These are phyloP conservation scores for Calonectria leucothoes DNA, from an alignment of 2,329 filamentous ascomycete species.

Conservation along the genomic window DNA sequence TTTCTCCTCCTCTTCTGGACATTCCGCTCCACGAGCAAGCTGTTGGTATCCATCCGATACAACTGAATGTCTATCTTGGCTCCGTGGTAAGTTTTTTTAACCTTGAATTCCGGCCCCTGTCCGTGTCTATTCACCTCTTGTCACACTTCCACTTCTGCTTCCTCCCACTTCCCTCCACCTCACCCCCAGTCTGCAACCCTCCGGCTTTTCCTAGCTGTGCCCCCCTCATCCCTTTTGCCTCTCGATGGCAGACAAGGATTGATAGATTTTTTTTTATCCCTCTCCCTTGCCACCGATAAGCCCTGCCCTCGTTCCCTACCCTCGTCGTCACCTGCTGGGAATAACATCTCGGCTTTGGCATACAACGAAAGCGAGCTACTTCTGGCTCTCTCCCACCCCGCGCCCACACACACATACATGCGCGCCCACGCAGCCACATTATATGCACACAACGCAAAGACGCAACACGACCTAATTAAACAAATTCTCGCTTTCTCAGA, in stretches of 20 bases:
- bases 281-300: constrained; percentile 3
- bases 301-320: background rate
- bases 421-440: background rate
- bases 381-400: background rate
- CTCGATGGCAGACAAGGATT: background rate
- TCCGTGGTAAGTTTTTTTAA: constrained; percentile 5
- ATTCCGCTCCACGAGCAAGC: background rate
- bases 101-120: background rate
- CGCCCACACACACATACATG: background rate
- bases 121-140: background rate
- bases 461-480: background rate
- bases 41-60: background rate
- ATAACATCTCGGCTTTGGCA: background rate
- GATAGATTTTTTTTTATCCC: background rate
- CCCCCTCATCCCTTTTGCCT: background rate
- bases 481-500: constrained; percentile 7
- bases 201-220: background rate
- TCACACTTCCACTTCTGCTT: background rate
- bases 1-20: constrained; percentile 1
- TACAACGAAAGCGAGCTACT: background rate
- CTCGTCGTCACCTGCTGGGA: background rate
- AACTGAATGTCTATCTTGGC: background rate
- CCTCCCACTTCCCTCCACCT: background rate
- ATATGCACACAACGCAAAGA: background rate
- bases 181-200: background rate